These are phyloP conservation scores for Mentha longifolia DNA, from an alignment of 257 asterid species.

Conservation along the genomic window DNA sequence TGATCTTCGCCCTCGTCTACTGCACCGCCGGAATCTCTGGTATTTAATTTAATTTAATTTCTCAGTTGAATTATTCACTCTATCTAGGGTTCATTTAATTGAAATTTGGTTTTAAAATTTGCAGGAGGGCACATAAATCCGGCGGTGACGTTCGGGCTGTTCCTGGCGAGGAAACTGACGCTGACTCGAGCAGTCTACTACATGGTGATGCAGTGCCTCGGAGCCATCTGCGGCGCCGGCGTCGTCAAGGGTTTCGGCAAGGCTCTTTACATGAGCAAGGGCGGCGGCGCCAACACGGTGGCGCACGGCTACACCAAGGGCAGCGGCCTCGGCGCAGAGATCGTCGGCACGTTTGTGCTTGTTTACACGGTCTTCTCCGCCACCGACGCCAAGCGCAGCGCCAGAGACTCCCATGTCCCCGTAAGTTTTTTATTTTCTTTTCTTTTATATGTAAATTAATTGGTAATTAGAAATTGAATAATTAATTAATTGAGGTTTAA, in stretches of 20 bases:
- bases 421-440: slow-evolving; percentile 27
- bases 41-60: too few relatives aligned
- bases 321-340: slow-evolving; percentile 52
- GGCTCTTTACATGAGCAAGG: slow-evolving; percentile 39
- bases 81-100: too few relatives aligned
- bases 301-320: slow-evolving; percentile 51
- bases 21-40: slow-evolving; percentile 60
- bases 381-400: slow-evolving; percentile 57
- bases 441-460: too few relatives aligned
- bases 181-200: slow-evolving; percentile 46
- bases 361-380: slow-evolving; percentile 58
- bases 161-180: slow-evolving; percentile 47
- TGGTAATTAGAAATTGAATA: too few relatives aligned
- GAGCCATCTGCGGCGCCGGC: slow-evolving; percentile 53
- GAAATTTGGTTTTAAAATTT: too few relatives aligned
- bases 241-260: slow-evolving; percentile 50
- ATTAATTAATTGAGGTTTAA: too few relatives aligned
- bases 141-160: slow-evolving; percentile 50
- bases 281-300: slow-evolving; percentile 53
- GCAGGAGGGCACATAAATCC: slow-evolving; percentile 49
- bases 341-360: slow-evolving; percentile 46
- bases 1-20: slow-evolving; percentile 59
- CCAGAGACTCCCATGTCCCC: slow-evolving; percentile 57
- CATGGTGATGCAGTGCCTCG: slow-evolving; percentile 51
- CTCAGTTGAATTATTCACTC: too few relatives aligned